These are phyloP conservation scores for Fraxinus excelsior DNA, from an alignment of 257 asterid species.

Conservation along the genomic window DNA sequence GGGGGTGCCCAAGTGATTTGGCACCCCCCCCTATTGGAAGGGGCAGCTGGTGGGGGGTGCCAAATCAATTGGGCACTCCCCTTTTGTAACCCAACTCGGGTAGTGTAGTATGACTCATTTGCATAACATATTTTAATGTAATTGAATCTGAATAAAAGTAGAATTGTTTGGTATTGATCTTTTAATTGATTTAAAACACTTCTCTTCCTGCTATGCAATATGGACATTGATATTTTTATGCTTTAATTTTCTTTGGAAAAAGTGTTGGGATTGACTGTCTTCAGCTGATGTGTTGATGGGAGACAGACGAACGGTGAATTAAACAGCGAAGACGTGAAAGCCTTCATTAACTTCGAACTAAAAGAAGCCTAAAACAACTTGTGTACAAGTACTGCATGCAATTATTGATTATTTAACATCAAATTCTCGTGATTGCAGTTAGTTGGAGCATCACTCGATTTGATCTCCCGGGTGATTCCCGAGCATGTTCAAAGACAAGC, in stretches of 20 bases:
- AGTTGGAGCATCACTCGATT: too few species aligned
- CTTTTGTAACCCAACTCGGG: too few species aligned
- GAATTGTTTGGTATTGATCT: neutral
- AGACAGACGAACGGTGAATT: neutral
- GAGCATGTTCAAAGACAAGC: too few species aligned
- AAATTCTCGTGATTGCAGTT: constrained; percentile 28
- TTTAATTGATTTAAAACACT: neutral
- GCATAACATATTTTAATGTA: too few species aligned
- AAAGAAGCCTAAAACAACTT: neutral
- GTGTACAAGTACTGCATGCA: neutral
- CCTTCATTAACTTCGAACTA: neutral
- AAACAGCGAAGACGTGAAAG: neutral
- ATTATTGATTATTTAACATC: constrained; percentile 16
- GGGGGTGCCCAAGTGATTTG: too few species aligned
- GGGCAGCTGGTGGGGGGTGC: too few species aligned
- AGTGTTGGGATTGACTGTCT: neutral
- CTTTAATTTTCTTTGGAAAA: neutral
- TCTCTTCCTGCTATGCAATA: neutral
- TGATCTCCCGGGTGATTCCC: too few species aligned
- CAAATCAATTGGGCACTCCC: too few species aligned
- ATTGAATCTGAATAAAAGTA: neutral
- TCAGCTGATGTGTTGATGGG: neutral
- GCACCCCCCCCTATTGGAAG: too few species aligned
- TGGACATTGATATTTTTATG: neutral
- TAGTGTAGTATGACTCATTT: too few species aligned